phyloP scores from a whole-genome alignment of 2,329 filamentous ascomycete species.

The Trichoderma citrinoviride region DNA sequence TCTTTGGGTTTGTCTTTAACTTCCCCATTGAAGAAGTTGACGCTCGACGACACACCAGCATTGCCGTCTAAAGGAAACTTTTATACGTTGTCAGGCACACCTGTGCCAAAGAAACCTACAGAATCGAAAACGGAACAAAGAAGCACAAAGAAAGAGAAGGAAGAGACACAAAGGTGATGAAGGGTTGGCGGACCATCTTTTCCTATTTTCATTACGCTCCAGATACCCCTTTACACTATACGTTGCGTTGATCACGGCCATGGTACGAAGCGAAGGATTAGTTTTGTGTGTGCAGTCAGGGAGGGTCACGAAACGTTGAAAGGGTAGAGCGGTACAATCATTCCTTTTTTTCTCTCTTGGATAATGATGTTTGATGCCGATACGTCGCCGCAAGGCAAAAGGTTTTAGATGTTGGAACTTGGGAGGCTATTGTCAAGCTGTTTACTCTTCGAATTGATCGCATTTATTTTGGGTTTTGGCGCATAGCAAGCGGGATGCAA shows the following conservation, averaged over 20 bases:
- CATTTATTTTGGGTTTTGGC: neutral
- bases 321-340: constrained; percentile 13
- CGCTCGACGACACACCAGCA: constrained; percentile 61
- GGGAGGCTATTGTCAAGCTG: constrained; percentile 1
- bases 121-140: neutral
- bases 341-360: constrained; percentile 13
- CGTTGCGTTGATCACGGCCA: constrained; percentile 16
- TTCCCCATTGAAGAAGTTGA: constrained; percentile 78
- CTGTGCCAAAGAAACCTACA: neutral
- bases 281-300: neutral
- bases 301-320: neutral
- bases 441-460: neutral
- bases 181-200: constrained; percentile 14
- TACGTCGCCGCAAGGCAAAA: constrained; percentile 15
- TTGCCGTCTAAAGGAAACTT: constrained; percentile 47
- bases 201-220: constrained; percentile 15
- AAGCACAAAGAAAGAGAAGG: neutral
- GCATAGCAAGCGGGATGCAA: neutral
- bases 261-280: neutral
- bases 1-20: constrained; percentile 82
- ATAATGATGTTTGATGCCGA: constrained; percentile 16
- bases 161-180: neutral
- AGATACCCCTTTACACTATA: constrained; percentile 22
- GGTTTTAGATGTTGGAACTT: neutral
- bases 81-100: neutral